Percentiles rank a stretch among this genome's conserved stretches.
These are phyloP conservation scores for Penicillium cosmopolitanum DNA, from an alignment of 495 filamentous ascomycete species.

Conservation along the genomic window DNA sequence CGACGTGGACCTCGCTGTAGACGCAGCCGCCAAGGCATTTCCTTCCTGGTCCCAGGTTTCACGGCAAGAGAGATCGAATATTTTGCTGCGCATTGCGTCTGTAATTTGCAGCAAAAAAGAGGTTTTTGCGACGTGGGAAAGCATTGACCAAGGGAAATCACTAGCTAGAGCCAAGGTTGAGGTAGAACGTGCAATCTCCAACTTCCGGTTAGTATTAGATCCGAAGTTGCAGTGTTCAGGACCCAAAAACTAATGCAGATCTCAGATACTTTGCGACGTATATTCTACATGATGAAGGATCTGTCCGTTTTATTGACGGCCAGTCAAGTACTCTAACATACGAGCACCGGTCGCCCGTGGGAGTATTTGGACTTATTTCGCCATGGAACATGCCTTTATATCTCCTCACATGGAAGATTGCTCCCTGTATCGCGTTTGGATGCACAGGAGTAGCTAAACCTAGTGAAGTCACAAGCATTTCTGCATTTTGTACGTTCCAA, in stretches of 20 bases:
- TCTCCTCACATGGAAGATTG: slow-evolving; percentile 41
- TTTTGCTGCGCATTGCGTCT: slow-evolving; percentile 16
- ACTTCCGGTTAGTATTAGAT: slow-evolving; percentile 17
- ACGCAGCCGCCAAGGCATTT: slow-evolving; percentile 20
- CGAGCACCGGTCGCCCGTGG: slow-evolving; percentile 25
- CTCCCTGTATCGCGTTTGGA: slow-evolving; percentile 49
- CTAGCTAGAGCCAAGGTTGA: slow-evolving; percentile 22
- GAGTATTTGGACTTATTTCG: slow-evolving; percentile 24
- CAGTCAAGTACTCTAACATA: slow-evolving; percentile 19
- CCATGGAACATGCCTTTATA: slow-evolving; percentile 32
- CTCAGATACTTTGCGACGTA: slow-evolving; percentile 26
- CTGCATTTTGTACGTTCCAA: slow-evolving; percentile 19
- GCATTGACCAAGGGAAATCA: slow-evolving; percentile 25
- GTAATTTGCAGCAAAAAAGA: slow-evolving; percentile 19
- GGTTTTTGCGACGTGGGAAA: slow-evolving; percentile 24
- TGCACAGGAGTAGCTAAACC: slow-evolving; percentile 37
- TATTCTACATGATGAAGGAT: slow-evolving; percentile 24
- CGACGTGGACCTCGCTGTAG: slow-evolving; percentile 18
- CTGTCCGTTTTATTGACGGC: slow-evolving; percentile 20
- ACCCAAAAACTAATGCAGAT: neutral
- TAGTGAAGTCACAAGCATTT: slow-evolving; percentile 25
- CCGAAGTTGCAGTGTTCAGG: neutral
- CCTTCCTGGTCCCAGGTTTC: slow-evolving; percentile 19
- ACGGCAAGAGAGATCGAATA: slow-evolving; percentile 16
- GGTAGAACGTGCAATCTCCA: slow-evolving; percentile 25